Percentiles rank a stretch among this genome's conserved stretches.
Conservation (phyloP, 2,329 filamentous ascomycete species). For the Fusarium anguioides region DNA sequence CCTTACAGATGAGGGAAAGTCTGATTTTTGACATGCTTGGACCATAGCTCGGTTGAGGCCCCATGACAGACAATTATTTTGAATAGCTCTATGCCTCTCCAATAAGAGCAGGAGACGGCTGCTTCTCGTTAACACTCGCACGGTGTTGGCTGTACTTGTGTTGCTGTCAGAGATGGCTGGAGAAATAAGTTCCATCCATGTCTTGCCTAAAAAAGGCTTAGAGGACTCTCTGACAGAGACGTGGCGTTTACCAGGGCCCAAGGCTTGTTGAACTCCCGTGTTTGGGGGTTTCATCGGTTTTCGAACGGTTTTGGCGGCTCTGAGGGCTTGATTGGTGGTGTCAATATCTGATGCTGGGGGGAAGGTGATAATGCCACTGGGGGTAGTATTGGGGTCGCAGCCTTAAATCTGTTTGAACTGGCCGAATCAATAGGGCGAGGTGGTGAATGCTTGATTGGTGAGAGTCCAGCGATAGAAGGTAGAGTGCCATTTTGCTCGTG, state of each 20-base stretch:
- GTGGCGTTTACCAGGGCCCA: conserved; percentile 20
- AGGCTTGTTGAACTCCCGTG: conserved; percentile 10
- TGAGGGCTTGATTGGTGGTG: conserved; percentile 66
- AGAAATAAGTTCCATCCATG: conserved; percentile 1
- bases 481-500: conserved; percentile 50
- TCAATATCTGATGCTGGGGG: conserved; percentile 66
- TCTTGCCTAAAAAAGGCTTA: neutral
- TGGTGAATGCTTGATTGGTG: conserved; percentile 64
- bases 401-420: conserved; percentile 45
- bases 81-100: neutral
- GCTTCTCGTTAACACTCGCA: conserved; percentile 7
- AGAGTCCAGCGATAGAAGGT: conserved; percentile 60
- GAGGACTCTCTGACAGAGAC: conserved; percentile 4
- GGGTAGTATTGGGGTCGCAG: conserved; percentile 62
- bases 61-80: conserved; percentile 13
- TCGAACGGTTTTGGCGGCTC: conserved; percentile 36
- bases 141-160: conserved; percentile 10
- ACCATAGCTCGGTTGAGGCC: conserved; percentile 2
- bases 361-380: conserved; percentile 69
- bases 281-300: conserved; percentile 29
- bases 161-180: neutral
- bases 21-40: conserved; percentile 16
- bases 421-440: conserved; percentile 49
- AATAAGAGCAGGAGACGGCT: neutral
- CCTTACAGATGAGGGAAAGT: conserved; percentile 22